A percentile compares a stretch with the other conserved stretches of the same genome.
These are phyloP conservation scores for Colletotrichum agaves DNA, from an alignment of 2,329 filamentous ascomycete genomes.

Conservation along the genomic window DNA sequence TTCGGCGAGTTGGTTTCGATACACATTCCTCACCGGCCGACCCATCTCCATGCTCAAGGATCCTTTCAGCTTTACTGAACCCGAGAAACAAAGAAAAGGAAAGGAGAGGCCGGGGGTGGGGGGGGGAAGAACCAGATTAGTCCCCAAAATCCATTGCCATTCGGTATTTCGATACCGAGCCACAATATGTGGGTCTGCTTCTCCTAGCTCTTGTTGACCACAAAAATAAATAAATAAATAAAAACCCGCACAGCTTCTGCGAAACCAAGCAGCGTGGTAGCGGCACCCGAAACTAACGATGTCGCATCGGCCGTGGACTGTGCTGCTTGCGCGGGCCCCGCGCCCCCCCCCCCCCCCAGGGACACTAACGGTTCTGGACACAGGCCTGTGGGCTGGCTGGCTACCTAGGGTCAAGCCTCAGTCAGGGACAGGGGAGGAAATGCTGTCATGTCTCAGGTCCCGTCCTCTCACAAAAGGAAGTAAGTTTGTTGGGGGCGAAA, in stretches of 20 bases:
- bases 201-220: background rate
- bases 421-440: background rate
- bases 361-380: slow-evolving; percentile 26
- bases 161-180: slow-evolving; percentile 14
- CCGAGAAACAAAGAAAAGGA: too few relatives aligned
- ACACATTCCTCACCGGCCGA: background rate
- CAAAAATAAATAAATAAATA: too few relatives aligned
- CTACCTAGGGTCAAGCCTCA: background rate
- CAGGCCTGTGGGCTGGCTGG: background rate
- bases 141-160: background rate
- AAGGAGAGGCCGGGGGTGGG: too few relatives aligned
- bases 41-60: background rate
- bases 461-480: too few relatives aligned
- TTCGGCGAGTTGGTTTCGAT: background rate
- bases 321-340: too few relatives aligned
- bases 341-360: too few relatives aligned
- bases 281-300: slow-evolving; percentile 16
- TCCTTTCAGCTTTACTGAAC: too few relatives aligned
- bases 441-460: background rate
- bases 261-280: slow-evolving; percentile 9
- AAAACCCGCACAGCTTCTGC: slow-evolving; percentile 9
- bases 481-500: slow-evolving; percentile 9
- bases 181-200: background rate
- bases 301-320: slow-evolving; percentile 28
- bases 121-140: too few relatives aligned